Conservation (phyloP, 768 basidiomycete species). For the Mycena crocata region DNA sequence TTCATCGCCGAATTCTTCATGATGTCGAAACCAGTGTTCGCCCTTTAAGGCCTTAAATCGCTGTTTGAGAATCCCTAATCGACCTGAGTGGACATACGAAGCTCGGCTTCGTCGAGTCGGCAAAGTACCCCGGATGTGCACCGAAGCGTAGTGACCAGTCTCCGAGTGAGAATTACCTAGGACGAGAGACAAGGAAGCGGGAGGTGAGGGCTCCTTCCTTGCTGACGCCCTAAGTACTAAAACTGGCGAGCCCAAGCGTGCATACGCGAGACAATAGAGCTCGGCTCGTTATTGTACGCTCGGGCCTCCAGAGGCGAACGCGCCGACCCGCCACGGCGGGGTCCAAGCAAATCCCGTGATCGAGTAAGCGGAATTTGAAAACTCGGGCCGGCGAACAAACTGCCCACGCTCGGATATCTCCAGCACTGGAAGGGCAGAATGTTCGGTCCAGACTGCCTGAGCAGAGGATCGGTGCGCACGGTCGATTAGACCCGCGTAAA, state of each 20-base stretch:
- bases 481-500: too few species aligned
- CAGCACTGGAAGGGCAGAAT: too few species aligned
- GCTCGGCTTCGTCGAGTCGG: too few species aligned
- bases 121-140: too few species aligned
- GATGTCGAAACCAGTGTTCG: too few species aligned
- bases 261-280: background rate
- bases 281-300: background rate
- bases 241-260: background rate
- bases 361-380: background rate
- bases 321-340: background rate
- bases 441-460: too few species aligned
- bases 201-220: constrained; percentile 6
- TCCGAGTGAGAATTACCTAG: constrained; percentile 1
- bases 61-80: too few species aligned
- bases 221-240: background rate
- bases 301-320: background rate
- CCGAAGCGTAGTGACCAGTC: background rate
- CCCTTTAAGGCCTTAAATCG: too few species aligned
- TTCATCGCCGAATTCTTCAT: too few species aligned
- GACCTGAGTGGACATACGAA: too few species aligned
- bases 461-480: too few species aligned
- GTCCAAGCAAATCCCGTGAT: background rate
- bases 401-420: too few species aligned
- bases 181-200: constrained; percentile 2
- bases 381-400: background rate